Conservation (phyloP, 495 filamentous ascomycete species). For the Hypoxylon crocopeplum region DNA sequence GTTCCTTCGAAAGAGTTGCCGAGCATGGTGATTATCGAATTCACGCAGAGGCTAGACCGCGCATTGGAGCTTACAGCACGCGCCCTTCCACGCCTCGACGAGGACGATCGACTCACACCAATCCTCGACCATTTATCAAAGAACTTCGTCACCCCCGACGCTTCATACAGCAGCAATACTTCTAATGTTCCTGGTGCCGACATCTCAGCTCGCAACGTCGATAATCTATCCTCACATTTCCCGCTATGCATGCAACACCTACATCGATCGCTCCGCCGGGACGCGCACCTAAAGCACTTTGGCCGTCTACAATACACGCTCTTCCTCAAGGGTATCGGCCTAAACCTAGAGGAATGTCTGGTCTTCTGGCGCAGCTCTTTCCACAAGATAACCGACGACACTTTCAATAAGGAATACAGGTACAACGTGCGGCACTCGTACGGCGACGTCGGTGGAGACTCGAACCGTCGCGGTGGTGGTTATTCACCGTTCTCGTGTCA, state of each 20-base stretch:
- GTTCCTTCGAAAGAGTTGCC: slow-evolving; percentile 86
- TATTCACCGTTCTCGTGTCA: slow-evolving; percentile 93
- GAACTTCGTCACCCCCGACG: slow-evolving; percentile 90
- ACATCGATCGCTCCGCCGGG: slow-evolving; percentile 81
- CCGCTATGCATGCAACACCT: slow-evolving; percentile 93
- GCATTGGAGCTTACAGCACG: slow-evolving; percentile 88
- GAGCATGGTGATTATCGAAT: slow-evolving; percentile 88
- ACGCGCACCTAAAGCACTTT: slow-evolving; percentile 89
- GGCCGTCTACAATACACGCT: slow-evolving; percentile 95
- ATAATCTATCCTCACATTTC: slow-evolving; percentile 84
- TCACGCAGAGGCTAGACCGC: slow-evolving; percentile 75
- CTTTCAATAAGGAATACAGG: slow-evolving; percentile 92
- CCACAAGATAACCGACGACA: slow-evolving; percentile 84
- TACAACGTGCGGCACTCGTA: slow-evolving; percentile 96
- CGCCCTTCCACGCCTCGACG: slow-evolving; percentile 89
- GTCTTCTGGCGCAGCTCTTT: slow-evolving; percentile 91
- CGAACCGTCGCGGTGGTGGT: slow-evolving; percentile 80
- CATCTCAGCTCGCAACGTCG: slow-evolving; percentile 80
- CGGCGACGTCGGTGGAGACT: slow-evolving; percentile 93
- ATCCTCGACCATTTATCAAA: slow-evolving; percentile 92
- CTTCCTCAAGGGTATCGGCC: slow-evolving; percentile 96
- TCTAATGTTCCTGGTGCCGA: slow-evolving; percentile 64
- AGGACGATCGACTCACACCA: slow-evolving; percentile 93
- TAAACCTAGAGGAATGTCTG: slow-evolving; percentile 90
- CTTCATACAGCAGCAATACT: slow-evolving; percentile 68